phyloP scores from a whole-genome alignment of 164 flowering plant genomes.

The Chimonanthus salicifolius region DNA sequence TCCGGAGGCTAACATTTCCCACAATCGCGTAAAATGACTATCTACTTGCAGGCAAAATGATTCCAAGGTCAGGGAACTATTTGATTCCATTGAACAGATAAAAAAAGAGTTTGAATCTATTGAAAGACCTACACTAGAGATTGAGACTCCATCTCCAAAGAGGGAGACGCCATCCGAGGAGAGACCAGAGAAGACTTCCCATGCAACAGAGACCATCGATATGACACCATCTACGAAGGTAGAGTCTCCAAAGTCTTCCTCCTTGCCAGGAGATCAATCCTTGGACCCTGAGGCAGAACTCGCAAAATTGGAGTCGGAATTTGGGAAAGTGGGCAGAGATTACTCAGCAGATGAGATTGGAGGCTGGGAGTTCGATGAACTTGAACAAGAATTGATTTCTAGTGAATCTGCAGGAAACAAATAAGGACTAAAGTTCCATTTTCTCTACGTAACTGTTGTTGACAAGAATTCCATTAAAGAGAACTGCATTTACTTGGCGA shows the following conservation, averaged over 20 bases:
- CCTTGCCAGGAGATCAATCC: slow-evolving; percentile 27
- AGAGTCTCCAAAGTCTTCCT: slow-evolving; percentile 10
- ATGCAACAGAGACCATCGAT: slow-evolving; percentile 5
- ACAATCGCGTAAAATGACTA: neutral
- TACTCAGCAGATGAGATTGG: slow-evolving; percentile 76
- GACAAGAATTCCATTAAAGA: neutral
- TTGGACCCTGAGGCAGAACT: slow-evolving; percentile 76
- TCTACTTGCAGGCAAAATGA: slow-evolving; percentile 67
- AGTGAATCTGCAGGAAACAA: slow-evolving; percentile 37
- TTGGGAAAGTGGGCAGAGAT: slow-evolving; percentile 61
- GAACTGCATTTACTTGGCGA: slow-evolving; percentile 13
- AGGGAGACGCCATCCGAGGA: slow-evolving; percentile 28
- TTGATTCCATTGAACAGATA: slow-evolving; percentile 64
- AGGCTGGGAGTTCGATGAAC: slow-evolving; percentile 97
- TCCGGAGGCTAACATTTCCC: neutral
- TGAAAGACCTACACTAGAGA: slow-evolving; percentile 69
- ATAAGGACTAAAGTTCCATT: slow-evolving; percentile 15
- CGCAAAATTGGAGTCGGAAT: slow-evolving; percentile 87
- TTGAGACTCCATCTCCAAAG: slow-evolving; percentile 50
- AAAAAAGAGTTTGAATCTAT: slow-evolving; percentile 69
- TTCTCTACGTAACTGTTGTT: slow-evolving; percentile 1
- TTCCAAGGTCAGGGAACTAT: slow-evolving; percentile 49
- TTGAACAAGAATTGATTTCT: slow-evolving; percentile 64
- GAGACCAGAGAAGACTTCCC: slow-evolving; percentile 22
- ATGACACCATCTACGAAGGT: slow-evolving; percentile 3